Evolutionary conservation across 768 basidiomycete species (phyloP).

Genomic region (Harrya chromipes): DNA sequence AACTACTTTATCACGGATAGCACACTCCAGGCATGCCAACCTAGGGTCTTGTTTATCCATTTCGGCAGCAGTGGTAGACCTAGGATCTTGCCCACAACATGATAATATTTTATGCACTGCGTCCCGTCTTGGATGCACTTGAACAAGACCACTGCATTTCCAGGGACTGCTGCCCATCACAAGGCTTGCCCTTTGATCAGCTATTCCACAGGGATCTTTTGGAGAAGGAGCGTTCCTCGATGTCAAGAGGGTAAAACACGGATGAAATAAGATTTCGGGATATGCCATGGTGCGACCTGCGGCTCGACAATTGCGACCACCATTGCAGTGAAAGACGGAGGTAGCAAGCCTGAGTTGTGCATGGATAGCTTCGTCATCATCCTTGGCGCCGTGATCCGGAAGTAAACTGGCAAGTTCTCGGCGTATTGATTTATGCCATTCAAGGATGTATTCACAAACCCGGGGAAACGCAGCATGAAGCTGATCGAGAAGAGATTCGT

Average conservation of each 20-base stretch:
- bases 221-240: slow-evolving; percentile 3
- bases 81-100: slow-evolving; percentile 24
- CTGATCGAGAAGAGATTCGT: slow-evolving; percentile 14
- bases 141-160: slow-evolving; percentile 20
- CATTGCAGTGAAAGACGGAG: slow-evolving; percentile 25
- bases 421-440: slow-evolving; percentile 26
- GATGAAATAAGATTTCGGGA: slow-evolving; percentile 29
- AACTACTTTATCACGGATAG: slow-evolving; percentile 1
- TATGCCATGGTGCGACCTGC: slow-evolving; percentile 17
- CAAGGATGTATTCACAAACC: slow-evolving; percentile 17
- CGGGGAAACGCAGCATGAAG: slow-evolving; percentile 15
- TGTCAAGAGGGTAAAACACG: slow-evolving; percentile 22
- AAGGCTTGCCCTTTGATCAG: slow-evolving; percentile 20
- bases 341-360: slow-evolving; percentile 27
- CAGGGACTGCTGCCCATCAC: slow-evolving; percentile 24
- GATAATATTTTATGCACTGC: slow-evolving; percentile 13
- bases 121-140: slow-evolving; percentile 18
- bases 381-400: slow-evolving; percentile 15
- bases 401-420: slow-evolving; percentile 29
- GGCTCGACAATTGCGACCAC: slow-evolving; percentile 11
- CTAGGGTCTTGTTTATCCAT: slow-evolving; percentile 23
- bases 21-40: slow-evolving; percentile 19
- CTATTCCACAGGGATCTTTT: slow-evolving; percentile 22
- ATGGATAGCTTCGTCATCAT: slow-evolving; percentile 15
- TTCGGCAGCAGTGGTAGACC: slow-evolving; percentile 20